Conservation (phyloP, 2,329 filamentous ascomycete species). For the Cladosporium sp. region DNA sequence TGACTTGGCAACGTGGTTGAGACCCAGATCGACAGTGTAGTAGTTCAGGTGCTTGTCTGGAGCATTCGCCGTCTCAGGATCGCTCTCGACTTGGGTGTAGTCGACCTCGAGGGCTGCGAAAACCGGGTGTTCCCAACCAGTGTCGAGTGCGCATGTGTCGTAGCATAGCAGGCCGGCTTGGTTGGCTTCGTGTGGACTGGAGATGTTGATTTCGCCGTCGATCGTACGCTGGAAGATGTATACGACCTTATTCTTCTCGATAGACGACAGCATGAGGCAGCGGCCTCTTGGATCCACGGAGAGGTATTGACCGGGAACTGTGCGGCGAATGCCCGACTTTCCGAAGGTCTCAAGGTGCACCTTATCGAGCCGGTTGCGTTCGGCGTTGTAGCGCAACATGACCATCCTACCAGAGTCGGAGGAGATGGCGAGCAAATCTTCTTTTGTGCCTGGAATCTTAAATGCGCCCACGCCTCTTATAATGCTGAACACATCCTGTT, state of each 20-base stretch:
- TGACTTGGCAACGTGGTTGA: slow-evolving; percentile 95
- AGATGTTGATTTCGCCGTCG: slow-evolving; percentile 93
- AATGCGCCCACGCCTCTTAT: slow-evolving; percentile 87
- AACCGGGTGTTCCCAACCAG: slow-evolving; percentile 94
- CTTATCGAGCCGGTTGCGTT: slow-evolving; percentile 82
- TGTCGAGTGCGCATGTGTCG: slow-evolving; percentile 83
- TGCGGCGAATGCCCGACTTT: slow-evolving; percentile 90
- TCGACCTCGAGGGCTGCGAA: slow-evolving; percentile 95
- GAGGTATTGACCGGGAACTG: slow-evolving; percentile 93
- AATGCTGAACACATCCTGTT: slow-evolving; percentile 95
- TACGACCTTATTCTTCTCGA: slow-evolving; percentile 99
- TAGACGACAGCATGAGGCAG: slow-evolving; percentile 88
- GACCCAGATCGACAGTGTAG: slow-evolving; percentile 92
- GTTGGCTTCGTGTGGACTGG: slow-evolving; percentile 93
- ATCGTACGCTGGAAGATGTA: slow-evolving; percentile 96
- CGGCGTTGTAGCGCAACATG: slow-evolving; percentile 85
- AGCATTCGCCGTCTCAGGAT: slow-evolving; percentile 75
- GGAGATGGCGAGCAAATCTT: slow-evolving; percentile 95
- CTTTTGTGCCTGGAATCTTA: slow-evolving; percentile 86
- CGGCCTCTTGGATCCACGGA: slow-evolving; percentile 94
- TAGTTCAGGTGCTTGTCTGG: slow-evolving; percentile 87
- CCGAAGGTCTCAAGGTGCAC: slow-evolving; percentile 97
- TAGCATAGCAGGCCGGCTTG: slow-evolving; percentile 89
- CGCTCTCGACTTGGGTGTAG: slow-evolving; percentile 87
- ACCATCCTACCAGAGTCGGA: slow-evolving; percentile 95